These are phyloP conservation scores for Metschnikowia cubensis DNA, from an alignment of 805 yeast species.

Conservation along the genomic window DNA sequence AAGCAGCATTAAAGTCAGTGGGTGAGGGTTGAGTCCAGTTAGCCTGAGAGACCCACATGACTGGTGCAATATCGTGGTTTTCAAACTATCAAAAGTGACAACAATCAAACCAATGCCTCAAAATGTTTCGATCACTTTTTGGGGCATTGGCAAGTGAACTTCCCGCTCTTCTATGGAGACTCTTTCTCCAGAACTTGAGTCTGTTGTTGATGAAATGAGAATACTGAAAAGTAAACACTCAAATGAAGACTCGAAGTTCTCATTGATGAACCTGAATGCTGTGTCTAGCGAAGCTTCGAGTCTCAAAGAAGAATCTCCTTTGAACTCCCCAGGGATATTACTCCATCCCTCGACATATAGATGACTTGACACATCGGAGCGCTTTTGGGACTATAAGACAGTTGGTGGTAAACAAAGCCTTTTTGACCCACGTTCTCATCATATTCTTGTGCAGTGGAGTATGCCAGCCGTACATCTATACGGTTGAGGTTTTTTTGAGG, in stretches of 20 bases:
- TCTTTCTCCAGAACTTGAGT: conserved; percentile 9
- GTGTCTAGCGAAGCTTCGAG: conserved; percentile 12
- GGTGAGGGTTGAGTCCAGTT: no score
- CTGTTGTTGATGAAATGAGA: conserved; percentile 7
- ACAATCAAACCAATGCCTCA: no score
- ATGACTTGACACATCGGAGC: neutral
- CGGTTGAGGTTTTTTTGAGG: conserved; percentile 67
- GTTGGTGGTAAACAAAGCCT: conserved; percentile 27
- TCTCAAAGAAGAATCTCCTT: conserved; percentile 5
- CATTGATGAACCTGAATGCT: conserved; percentile 7
- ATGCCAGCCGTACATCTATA: conserved; percentile 69
- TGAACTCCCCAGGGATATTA: neutral
- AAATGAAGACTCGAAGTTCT: conserved; percentile 7
- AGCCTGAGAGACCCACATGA: no score
- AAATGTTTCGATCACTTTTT: no score
- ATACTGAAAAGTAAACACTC: neutral
- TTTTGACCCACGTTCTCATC: conserved; percentile 50
- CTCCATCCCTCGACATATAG: neutral
- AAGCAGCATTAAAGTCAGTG: no score
- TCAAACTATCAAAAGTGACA: no score
- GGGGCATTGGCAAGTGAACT: conserved; percentile 38
- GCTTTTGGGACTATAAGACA: neutral
- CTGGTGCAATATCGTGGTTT: no score
- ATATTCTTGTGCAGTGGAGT: conserved; percentile 56
- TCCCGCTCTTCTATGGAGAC: conserved; percentile 11